Percentiles rank a stretch among this genome's conserved stretches.
phyloP scores from a whole-genome alignment of 192 early-diverging fungal genomes.

The Coemansia aciculifera region DNA sequence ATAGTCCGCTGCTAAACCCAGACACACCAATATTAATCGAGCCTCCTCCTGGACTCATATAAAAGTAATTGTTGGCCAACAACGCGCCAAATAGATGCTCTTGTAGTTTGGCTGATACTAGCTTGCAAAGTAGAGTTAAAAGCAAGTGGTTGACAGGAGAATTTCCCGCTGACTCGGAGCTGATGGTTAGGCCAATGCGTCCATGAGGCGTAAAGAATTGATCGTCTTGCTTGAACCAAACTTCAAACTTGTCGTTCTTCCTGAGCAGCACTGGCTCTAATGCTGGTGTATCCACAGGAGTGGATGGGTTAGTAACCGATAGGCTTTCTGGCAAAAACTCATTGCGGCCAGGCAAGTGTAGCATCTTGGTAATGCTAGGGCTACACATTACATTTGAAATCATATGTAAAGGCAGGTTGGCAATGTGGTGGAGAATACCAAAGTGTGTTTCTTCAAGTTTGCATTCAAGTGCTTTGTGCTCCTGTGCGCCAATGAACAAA shows the following conservation, averaged over 20 bases:
- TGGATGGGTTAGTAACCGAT: neutral
- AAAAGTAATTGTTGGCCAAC: slow-evolving; percentile 72
- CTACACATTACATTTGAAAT: neutral
- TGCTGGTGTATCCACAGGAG: neutral
- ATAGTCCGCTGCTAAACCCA: no score
- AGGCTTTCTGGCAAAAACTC: slow-evolving; percentile 32
- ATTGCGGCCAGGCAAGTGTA: slow-evolving; percentile 13
- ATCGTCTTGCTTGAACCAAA: no score
- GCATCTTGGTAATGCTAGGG: neutral
- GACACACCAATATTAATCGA: no score
- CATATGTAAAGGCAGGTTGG: neutral
- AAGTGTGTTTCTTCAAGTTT: slow-evolving; percentile 69
- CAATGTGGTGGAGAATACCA: slow-evolving; percentile 70
- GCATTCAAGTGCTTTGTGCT: slow-evolving; percentile 17
- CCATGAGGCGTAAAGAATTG: slow-evolving; percentile 49
- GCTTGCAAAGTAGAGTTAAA: no score
- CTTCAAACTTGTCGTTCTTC: neutral
- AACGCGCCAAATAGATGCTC: slow-evolving; percentile 79
- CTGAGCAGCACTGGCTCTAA: slow-evolving; percentile 16
- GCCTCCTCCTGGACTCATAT: slow-evolving; percentile 50
- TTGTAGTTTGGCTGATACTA: slow-evolving; percentile 43
- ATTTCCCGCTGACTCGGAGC: neutral
- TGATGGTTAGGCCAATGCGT: slow-evolving; percentile 62
- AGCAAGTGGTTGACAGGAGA: neutral
- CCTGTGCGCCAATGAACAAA: neutral